Evolutionary conservation across 2,329 filamentous ascomycete species (phyloP).

Genomic region (Mariannaea elegans): DNA sequence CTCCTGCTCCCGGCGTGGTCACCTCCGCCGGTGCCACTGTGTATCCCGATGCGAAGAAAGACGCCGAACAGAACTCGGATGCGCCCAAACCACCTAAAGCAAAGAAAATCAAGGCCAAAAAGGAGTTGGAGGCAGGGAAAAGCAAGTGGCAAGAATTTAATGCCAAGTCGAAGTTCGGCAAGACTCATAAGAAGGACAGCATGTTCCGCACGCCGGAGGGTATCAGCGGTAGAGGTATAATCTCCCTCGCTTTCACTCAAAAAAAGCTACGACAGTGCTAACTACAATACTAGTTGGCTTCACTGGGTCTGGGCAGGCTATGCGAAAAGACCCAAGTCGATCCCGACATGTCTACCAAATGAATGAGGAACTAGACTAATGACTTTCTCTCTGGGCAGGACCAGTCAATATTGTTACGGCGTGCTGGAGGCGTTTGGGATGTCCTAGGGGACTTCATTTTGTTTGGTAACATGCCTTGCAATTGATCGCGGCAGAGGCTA

Average conservation of each 20-base stretch:
- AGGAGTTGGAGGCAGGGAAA: constrained; percentile 90
- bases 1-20: constrained; percentile 55
- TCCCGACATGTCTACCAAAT: constrained; percentile 86
- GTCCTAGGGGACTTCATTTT: constrained; percentile 41
- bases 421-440: constrained; percentile 38
- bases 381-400: constrained; percentile 39
- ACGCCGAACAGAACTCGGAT: constrained; percentile 70
- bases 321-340: constrained; percentile 90
- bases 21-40: constrained; percentile 65
- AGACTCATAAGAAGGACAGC: constrained; percentile 83
- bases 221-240: constrained; percentile 82
- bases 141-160: constrained; percentile 96
- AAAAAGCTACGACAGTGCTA: constrained; percentile 22
- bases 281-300: constrained; percentile 78
- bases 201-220: constrained; percentile 96
- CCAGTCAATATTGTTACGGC: constrained; percentile 29
- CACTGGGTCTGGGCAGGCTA: constrained; percentile 91
- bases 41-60: constrained; percentile 69
- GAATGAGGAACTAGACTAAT: constrained; percentile 76
- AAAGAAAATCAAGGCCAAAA: constrained; percentile 91
- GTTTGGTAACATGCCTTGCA: constrained; percentile 48
- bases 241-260: background rate
- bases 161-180: constrained; percentile 76
- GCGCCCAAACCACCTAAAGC: constrained; percentile 77
- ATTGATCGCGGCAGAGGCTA: constrained; percentile 53